Percentiles rank a stretch among this genome's conserved stretches.
phyloP scores from a whole-genome alignment of 768 basidiomycete genomes.

The Coprinopsis marcescibilis region DNA sequence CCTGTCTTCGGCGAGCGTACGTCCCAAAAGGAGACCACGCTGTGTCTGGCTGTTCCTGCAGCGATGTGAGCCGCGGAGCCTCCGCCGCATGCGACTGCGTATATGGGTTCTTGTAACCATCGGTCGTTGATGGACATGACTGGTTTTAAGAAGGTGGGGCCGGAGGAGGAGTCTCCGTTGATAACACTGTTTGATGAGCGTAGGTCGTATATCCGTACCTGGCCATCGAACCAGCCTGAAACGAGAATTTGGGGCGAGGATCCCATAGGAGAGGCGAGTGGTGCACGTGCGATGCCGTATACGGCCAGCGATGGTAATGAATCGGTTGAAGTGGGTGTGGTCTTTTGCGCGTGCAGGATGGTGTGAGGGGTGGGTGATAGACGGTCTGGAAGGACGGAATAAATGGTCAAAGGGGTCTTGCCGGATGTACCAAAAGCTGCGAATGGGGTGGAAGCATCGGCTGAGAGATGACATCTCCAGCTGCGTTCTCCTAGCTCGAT shows the following conservation, averaged over 20 bases:
- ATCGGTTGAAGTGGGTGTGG: constrained; percentile 14
- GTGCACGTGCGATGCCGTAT: constrained; percentile 62
- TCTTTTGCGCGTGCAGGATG: constrained; percentile 36
- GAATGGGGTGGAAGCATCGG: constrained; percentile 47
- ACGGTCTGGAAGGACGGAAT: constrained; percentile 42
- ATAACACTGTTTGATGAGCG: constrained; percentile 29
- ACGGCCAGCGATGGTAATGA: constrained; percentile 46
- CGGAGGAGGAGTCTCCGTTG: constrained; percentile 2
- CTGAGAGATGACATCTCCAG: constrained; percentile 59
- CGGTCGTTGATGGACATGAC: constrained; percentile 60
- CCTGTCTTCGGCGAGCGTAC: constrained; percentile 54
- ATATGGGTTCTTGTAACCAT: constrained; percentile 68
- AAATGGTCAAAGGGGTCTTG: constrained; percentile 49
- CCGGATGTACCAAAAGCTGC: constrained; percentile 67
- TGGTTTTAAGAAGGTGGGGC: constrained; percentile 41
- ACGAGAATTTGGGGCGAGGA: constrained; percentile 64
- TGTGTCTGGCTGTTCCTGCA: constrained; percentile 72
- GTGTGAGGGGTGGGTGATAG: constrained; percentile 45
- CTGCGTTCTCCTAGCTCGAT: constrained; percentile 47
- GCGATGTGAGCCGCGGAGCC: constrained; percentile 61
- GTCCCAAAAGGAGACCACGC: constrained; percentile 81
- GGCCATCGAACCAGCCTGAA: constrained; percentile 81
- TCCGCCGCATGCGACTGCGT: constrained; percentile 70
- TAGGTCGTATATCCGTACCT: constrained; percentile 69
- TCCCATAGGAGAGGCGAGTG: constrained; percentile 62